These are phyloP conservation scores for Puccinia coronata DNA, from an alignment of 1,284 basidiomycete species.

Conservation along the genomic window DNA sequence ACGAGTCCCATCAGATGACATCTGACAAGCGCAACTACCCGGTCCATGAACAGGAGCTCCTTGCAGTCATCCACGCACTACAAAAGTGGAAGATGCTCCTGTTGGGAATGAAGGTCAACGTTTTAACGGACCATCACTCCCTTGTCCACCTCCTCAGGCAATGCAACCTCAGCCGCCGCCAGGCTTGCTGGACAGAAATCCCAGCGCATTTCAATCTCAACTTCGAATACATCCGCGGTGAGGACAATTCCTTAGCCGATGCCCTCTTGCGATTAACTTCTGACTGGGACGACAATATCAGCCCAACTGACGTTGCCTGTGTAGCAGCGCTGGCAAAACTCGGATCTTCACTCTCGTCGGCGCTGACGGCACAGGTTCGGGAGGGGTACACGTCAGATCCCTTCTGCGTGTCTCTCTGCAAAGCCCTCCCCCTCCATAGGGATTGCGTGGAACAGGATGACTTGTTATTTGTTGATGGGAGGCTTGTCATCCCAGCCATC, in stretches of 20 bases:
- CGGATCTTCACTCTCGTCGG: slow-evolving; percentile 22
- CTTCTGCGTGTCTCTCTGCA: slow-evolving; percentile 55
- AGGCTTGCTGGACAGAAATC: slow-evolving; percentile 59
- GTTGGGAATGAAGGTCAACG: too few relatives aligned
- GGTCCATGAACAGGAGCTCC: too few relatives aligned
- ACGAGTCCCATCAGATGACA: too few relatives aligned
- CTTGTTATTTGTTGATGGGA: slow-evolving; percentile 57
- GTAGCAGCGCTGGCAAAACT: background rate
- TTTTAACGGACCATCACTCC: too few relatives aligned
- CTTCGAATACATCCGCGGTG: slow-evolving; percentile 59
- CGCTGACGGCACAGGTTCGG: slow-evolving; percentile 54
- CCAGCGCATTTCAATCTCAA: slow-evolving; percentile 57
- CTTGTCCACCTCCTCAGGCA: too few relatives aligned
- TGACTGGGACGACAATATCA: too few relatives aligned
- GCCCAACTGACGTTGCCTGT: background rate
- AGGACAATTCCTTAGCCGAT: slow-evolving; percentile 60
- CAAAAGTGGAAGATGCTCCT: too few relatives aligned
- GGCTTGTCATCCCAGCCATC: slow-evolving; percentile 58
- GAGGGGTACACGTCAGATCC: slow-evolving; percentile 57
- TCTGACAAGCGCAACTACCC: too few relatives aligned
- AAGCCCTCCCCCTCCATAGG: background rate
- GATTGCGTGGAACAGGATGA: slow-evolving; percentile 48
- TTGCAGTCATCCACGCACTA: too few relatives aligned
- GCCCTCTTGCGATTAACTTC: slow-evolving; percentile 56
- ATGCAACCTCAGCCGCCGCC: too few relatives aligned